phyloP scores from a whole-genome alignment of 2,329 filamentous ascomycete species.

The Claviceps quebecensis region DNA sequence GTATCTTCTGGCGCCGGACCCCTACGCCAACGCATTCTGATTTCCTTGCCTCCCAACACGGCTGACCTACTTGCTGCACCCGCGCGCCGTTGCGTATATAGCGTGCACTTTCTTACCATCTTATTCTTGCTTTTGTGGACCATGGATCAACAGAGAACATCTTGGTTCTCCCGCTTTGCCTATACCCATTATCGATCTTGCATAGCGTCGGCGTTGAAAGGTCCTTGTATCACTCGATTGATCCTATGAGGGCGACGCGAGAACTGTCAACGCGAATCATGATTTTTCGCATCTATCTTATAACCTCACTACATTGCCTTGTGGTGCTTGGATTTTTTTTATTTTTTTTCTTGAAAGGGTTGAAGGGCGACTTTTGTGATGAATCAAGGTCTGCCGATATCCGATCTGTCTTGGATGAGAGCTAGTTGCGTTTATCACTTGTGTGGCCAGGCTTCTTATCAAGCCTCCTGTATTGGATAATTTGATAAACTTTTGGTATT shows the following conservation, averaged over 20 bases:
- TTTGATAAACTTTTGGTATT: neutral
- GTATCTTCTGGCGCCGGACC: too few relatives aligned
- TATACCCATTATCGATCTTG: neutral
- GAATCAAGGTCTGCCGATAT: neutral
- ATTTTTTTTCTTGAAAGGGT: too few relatives aligned
- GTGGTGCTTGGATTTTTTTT: too few relatives aligned
- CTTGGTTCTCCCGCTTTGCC: neutral
- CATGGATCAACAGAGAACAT: neutral
- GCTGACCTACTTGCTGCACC: neutral
- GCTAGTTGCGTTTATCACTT: neutral
- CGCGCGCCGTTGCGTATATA: neutral
- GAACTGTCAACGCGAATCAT: neutral
- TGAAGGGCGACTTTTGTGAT: neutral
- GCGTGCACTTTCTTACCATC: neutral
- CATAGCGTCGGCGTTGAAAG: slow-evolving; percentile 5
- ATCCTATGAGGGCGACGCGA: neutral
- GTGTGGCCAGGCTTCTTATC: neutral
- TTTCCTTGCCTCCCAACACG: neutral
- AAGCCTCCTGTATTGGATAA: neutral
- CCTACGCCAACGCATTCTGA: too few relatives aligned
- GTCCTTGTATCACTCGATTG: neutral
- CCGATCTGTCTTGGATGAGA: neutral
- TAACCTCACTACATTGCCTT: neutral
- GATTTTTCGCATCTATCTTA: neutral
- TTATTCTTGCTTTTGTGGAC: neutral